These are phyloP conservation scores for Melocanna baccifera DNA, from an alignment of 176 grass and related monocot species.

Conservation along the genomic window DNA sequence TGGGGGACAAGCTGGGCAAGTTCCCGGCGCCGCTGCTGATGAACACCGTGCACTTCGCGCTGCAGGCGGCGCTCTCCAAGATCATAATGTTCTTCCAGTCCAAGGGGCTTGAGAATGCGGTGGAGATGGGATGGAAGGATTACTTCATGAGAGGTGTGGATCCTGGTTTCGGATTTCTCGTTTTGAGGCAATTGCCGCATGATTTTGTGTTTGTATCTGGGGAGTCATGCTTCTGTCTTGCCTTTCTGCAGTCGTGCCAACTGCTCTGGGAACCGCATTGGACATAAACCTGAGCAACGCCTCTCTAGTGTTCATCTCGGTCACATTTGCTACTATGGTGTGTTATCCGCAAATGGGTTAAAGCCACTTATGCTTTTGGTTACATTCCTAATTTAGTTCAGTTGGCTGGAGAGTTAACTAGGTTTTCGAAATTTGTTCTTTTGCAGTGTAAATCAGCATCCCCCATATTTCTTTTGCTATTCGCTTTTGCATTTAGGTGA, in stretches of 20 bases:
- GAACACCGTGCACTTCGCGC: conserved; percentile 97
- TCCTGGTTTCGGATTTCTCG: neutral
- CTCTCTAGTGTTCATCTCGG: conserved; percentile 94
- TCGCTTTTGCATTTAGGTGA: conserved; percentile 99
- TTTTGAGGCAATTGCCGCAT: neutral
- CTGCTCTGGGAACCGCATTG: conserved; percentile 89
- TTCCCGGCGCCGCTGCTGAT: conserved; percentile 98
- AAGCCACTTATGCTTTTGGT: neutral
- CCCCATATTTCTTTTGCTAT: conserved; percentile 90
- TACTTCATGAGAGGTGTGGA: conserved; percentile 84
- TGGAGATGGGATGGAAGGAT: conserved; percentile 95
- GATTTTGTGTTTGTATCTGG: neutral
- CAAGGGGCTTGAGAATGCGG: conserved; percentile 31
- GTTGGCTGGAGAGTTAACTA: conserved; percentile 18
- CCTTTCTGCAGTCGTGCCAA: conserved; percentile 81
- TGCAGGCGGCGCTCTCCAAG: conserved; percentile 92
- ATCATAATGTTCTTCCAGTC: conserved; percentile 72
- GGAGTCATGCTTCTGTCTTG: neutral
- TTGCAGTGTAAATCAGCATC: conserved; percentile 99
- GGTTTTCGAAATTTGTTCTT: conserved; percentile 30
- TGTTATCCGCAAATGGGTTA: conserved; percentile 22
- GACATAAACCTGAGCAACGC: conserved; percentile 99
- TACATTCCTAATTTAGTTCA: neutral
- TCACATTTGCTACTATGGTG: conserved; percentile 99
- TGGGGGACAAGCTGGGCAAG: conserved; percentile 95